Base-by-base conservation (phyloP, 345 rosid genomes). In the Mallotus nudiflorus region DNA sequence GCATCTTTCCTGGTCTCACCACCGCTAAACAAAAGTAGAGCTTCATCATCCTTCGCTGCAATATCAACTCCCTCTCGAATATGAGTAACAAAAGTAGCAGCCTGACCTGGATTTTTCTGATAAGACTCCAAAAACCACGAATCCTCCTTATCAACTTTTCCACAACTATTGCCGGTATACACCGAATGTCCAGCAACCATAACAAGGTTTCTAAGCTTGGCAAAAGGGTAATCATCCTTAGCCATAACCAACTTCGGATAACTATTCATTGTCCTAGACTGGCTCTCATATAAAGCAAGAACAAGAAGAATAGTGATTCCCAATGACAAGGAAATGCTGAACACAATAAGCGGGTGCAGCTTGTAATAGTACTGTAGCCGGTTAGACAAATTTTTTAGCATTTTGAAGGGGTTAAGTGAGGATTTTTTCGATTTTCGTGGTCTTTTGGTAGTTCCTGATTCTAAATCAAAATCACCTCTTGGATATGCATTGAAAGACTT, bases 171-270 rank as follows among this genome's bases (percentile, higher is more conserved):
- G 73, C 97, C 89, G 0, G 96, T 85, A 66, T 95, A 95, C 53
- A 95, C 85, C 9, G 97, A 92, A 77, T 95, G 99, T n/a, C 97
- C 97, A 63, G 99, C 97, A 6, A 95, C 97, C 97, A 92, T 95
- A 67, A 95, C 92, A 39, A 95, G 97, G 81, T 90, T 95, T 73
- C 66, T 82, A 55, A 90, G 88, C 54, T 82, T 80, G 0, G 87
- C 68, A 65, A 86, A 92, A 0, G 99, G 97, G 62, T 90, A 84
- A 44, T 62, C 79, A 71, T 78, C 73, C 20, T 66, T 44, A 9
- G 77, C 83, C 77, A 76, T 8, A 48, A 79, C 85, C 20, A 72
- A 63, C 52, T 71, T 82, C 62, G 69, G 57, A 68, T 77, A 84
- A 75, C 31, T 62, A 66, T 75, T 70, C 62, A 79, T 11, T 1